Base-by-base conservation (phyloP, 1,139 yeast species). In the Petasospora fabianii region DNA sequence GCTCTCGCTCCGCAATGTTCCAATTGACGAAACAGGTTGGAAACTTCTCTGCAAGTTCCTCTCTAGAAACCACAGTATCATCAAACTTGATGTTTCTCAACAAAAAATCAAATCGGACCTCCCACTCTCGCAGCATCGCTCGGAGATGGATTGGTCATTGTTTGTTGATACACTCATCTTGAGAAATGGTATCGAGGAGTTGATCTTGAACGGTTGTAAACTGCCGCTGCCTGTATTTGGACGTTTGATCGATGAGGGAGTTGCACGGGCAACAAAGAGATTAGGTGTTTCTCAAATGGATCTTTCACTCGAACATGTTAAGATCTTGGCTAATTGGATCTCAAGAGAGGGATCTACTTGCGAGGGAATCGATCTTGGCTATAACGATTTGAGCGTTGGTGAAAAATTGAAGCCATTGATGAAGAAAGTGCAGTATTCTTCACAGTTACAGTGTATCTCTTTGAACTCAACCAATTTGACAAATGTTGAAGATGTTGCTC, bases 341-440 rank as follows among this genome's bases (percentile, higher is more conserved):
- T 67, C 77, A 3, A 56, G 63, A 22, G 71, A 72, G 8, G 58
- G 63, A 14, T 69, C 79, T 14, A 70, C 71, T 14, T 78, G 90
- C 56, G 78, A 81, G 48, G 97, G 97, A 3, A 73, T 90, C 17
- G 96, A 88, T 65, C 62, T 88, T 35, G 95, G 92, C 1, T 88
- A 83, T 50, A 88, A 88, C 58, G 86, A 84, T 56, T 61, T 88
- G 46, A 71, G 78, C 38, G 53, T 70, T 6, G 76, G 41, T 18
- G 48, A 76, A 5, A 75, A 75, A 51, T 60, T 77, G 47, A 64
- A 63, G 42, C 71, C 75, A 17, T 40, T 62, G 50, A 55, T 61
- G 28, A 51, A 59, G 30, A 51, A 51, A 43, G 41, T 61, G n/a
- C 40, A 59, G 17, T 30, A 48, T 11, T 47, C 61, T 16, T 30